phyloP scores from a whole-genome alignment of 2,329 filamentous ascomycete genomes.

The Colletotrichum neosansevieriae region DNA sequence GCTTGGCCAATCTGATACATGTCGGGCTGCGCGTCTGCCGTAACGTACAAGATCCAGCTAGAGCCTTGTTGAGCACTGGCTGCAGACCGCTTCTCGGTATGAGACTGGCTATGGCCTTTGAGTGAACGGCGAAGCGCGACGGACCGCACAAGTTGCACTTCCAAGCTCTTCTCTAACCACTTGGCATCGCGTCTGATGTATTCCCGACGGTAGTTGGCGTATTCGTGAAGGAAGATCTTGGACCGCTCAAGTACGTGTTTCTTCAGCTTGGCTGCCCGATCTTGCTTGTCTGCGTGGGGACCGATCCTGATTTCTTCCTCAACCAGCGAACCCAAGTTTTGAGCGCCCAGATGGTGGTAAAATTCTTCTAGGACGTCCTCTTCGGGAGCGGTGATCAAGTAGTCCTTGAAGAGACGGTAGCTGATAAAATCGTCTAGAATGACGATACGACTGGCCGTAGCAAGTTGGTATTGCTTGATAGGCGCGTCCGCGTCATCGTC shows the following conservation, averaged over 20 bases:
- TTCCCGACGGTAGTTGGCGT: slow-evolving; percentile 76
- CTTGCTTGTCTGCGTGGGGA: slow-evolving; percentile 73
- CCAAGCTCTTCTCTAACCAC: slow-evolving; percentile 90
- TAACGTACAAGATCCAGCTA: slow-evolving; percentile 80
- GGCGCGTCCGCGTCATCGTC: slow-evolving; percentile 72
- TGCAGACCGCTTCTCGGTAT: slow-evolving; percentile 81
- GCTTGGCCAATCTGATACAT: slow-evolving; percentile 94
- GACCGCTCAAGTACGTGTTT: slow-evolving; percentile 89
- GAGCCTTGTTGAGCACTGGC: slow-evolving; percentile 68
- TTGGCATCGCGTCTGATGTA: slow-evolving; percentile 87
- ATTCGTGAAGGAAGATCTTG: slow-evolving; percentile 88
- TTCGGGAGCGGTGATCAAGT: slow-evolving; percentile 87
- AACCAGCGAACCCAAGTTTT: slow-evolving; percentile 80
- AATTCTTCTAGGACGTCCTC: slow-evolving; percentile 89
- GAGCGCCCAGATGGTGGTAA: slow-evolving; percentile 84
- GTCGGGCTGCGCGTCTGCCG: slow-evolving; percentile 75
- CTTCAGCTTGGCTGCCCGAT: slow-evolving; percentile 75
- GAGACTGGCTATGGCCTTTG: slow-evolving; percentile 74
- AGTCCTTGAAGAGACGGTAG: slow-evolving; percentile 88
- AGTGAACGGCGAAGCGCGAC: slow-evolving; percentile 84
- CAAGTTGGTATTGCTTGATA: slow-evolving; percentile 84
- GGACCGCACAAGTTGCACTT: slow-evolving; percentile 81
- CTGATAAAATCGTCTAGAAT: slow-evolving; percentile 90
- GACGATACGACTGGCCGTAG: slow-evolving; percentile 77
- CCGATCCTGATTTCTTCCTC: slow-evolving; percentile 83